Evolutionary conservation across 2,329 filamentous ascomycete species (phyloP).

Genomic region (Pseudonectria foliicola): DNA sequence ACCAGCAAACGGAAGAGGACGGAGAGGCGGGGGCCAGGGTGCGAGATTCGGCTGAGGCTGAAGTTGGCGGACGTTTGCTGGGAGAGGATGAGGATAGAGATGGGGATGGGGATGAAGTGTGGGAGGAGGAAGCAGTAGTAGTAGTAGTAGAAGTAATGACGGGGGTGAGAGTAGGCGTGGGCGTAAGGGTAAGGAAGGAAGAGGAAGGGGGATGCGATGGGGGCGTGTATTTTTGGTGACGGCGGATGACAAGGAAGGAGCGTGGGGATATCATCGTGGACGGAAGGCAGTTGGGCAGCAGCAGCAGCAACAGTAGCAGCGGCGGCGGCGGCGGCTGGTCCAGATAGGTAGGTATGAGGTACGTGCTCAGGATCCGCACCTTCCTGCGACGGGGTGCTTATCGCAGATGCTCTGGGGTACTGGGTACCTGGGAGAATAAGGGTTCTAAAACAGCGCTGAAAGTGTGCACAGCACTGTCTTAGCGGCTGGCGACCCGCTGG

Average conservation of each 20-base stretch:
- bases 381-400: no score
- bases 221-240: conserved; percentile 8
- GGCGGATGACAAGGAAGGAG: conserved; percentile 21
- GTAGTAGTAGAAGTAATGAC: no score
- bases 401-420: no score
- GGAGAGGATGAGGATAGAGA: conserved; percentile 8
- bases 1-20: conserved; percentile 14
- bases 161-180: no score
- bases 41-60: neutral
- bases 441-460: no score
- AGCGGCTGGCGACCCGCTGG: no score
- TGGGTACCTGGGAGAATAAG: no score
- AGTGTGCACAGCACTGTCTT: no score
- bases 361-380: no score
- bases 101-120: conserved; percentile 4
- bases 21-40: neutral
- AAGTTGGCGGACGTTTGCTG: conserved; percentile 13
- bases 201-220: conserved; percentile 11
- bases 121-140: conserved; percentile 7
- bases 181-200: conserved; percentile 2
- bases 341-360: no score
- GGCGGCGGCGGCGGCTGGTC: no score
- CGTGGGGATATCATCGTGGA: conserved; percentile 23
- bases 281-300: conserved; percentile 4
- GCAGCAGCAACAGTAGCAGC: no score